phyloP scores from a whole-genome alignment of 2,329 filamentous ascomycete species.

The Apiospora koreana region DNA sequence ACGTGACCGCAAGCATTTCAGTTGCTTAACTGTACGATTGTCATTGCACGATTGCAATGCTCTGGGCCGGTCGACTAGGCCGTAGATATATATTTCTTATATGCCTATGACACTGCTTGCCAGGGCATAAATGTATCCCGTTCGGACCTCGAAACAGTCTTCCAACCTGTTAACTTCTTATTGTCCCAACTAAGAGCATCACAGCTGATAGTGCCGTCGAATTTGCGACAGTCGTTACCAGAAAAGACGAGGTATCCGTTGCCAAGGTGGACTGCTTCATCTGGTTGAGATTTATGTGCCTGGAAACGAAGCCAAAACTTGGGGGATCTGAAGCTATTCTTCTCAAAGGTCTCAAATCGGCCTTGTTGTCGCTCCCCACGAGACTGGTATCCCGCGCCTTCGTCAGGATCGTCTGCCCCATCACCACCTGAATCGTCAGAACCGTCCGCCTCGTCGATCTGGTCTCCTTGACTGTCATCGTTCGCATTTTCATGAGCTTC shows the following conservation, averaged over 20 bases:
- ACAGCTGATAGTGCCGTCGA: constrained; percentile 25
- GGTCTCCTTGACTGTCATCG: background rate
- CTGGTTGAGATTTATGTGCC: constrained; percentile 4
- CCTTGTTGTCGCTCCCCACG: constrained; percentile 11
- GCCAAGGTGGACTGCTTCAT: constrained; percentile 9
- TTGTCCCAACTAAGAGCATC: constrained; percentile 24
- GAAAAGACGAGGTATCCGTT: constrained; percentile 27
- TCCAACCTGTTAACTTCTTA: constrained; percentile 21
- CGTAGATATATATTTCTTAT: background rate
- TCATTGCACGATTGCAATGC: background rate
- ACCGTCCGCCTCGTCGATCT: background rate
- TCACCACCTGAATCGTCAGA: background rate
- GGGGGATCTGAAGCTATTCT: constrained; percentile 26
- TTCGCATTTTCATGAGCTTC: background rate
- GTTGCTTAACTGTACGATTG: background rate
- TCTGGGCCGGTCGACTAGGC: background rate
- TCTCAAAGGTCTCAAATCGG: constrained; percentile 23
- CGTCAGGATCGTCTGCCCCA: constrained; percentile 15
- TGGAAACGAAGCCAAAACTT: constrained; percentile 28
- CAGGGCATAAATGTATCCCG: constrained; percentile 11
- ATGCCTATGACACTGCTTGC: background rate
- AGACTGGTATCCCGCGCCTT: background rate
- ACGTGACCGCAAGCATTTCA: background rate
- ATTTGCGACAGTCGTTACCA: constrained; percentile 25
- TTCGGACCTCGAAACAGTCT: constrained; percentile 20